Evolutionary conservation across 2,329 filamentous ascomycete genomes (phyloP).

Genomic region (Diaporthe amygdali): DNA sequence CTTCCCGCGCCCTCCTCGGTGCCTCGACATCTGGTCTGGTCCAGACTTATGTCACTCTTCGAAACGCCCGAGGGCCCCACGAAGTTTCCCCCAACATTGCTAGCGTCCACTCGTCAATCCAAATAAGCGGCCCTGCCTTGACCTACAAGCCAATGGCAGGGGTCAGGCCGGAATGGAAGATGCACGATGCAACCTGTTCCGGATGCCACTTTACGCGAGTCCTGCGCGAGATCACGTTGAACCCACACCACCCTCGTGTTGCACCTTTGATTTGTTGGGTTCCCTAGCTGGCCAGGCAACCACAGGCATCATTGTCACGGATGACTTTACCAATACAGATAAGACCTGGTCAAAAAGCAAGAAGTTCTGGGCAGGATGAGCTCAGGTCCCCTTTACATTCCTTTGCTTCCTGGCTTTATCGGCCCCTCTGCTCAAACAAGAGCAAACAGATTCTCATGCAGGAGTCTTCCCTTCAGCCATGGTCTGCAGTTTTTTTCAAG

Average conservation of each 20-base stretch:
- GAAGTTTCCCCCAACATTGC: neutral
- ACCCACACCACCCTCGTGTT: constrained; percentile 29
- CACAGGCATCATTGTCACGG: constrained; percentile 12
- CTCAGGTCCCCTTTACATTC: constrained; percentile 4
- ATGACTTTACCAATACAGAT: constrained; percentile 7
- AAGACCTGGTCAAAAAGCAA: constrained; percentile 28
- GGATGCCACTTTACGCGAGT: constrained; percentile 38
- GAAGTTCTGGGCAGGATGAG: constrained; percentile 16
- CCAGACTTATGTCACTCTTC: neutral
- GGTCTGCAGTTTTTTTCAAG: constrained; percentile 13
- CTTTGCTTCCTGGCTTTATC: constrained; percentile 26
- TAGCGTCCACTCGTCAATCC: neutral
- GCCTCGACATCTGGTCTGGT: neutral
- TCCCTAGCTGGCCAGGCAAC: constrained; percentile 21
- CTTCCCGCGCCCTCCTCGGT: neutral
- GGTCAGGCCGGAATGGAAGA: constrained; percentile 13
- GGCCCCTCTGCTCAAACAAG: constrained; percentile 27
- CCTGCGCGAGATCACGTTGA: constrained; percentile 33
- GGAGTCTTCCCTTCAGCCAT: constrained; percentile 13
- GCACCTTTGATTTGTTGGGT: constrained; percentile 28
- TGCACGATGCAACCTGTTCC: constrained; percentile 21
- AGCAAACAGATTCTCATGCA: constrained; percentile 27
- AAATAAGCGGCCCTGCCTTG: neutral
- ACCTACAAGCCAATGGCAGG: constrained; percentile 1
- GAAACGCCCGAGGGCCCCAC: neutral